These are phyloP conservation scores for Fusarium oligoseptatum DNA, from an alignment of 2,329 filamentous ascomycete species.

Conservation along the genomic window DNA sequence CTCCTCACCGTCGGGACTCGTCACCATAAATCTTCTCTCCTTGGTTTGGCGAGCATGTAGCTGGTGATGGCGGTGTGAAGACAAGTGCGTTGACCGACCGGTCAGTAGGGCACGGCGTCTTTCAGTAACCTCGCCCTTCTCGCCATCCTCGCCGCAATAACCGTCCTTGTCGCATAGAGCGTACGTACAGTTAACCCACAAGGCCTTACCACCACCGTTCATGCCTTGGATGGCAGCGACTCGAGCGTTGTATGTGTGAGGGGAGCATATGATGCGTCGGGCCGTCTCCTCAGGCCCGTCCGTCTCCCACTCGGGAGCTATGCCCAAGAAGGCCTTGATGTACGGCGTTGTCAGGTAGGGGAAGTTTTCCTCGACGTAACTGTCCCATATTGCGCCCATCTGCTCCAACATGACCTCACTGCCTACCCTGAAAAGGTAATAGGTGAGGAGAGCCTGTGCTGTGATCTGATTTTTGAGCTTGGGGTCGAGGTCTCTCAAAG, in stretches of 20 bases:
- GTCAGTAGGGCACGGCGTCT: too few species aligned
- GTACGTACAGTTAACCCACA: neutral
- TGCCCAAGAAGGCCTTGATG: neutral
- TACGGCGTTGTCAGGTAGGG: neutral
- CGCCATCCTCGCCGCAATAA: too few species aligned
- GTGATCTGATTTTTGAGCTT: neutral
- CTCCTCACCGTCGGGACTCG: too few species aligned
- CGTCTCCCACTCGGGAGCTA: neutral
- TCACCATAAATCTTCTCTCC: too few species aligned
- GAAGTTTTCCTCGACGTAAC: neutral
- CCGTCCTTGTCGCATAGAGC: neutral
- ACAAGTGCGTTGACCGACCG: too few species aligned
- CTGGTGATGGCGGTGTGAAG: too few species aligned
- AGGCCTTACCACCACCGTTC: neutral
- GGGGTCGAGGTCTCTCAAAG: neutral
- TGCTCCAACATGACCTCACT: neutral
- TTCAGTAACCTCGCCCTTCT: too few species aligned
- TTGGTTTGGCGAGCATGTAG: too few species aligned
- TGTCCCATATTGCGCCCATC: neutral
- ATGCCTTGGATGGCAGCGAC: neutral
- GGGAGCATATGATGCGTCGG: neutral
- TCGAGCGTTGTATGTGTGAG: neutral
- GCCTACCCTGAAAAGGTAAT: neutral
- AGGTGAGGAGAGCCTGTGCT: neutral
- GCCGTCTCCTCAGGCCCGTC: neutral